Percentiles rank a stretch among this genome's conserved stretches.
phyloP scores from a whole-genome alignment of 2,329 filamentous ascomycete genomes.

The Neoascochyta sp. region DNA sequence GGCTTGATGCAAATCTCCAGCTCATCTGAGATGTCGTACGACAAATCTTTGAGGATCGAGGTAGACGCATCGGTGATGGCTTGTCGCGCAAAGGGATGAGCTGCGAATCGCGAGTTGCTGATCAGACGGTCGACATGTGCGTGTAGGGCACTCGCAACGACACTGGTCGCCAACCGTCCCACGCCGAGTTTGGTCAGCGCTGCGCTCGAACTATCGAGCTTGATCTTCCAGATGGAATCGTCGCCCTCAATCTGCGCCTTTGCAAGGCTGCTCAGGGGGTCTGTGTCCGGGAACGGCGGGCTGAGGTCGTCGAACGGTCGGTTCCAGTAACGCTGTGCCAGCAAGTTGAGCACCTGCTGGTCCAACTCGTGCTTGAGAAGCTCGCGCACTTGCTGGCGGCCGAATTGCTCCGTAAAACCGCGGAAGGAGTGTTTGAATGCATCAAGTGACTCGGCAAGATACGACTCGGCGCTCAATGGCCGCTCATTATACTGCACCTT shows the following conservation, averaged over 20 bases:
- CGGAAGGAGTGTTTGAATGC: slow-evolving; percentile 98
- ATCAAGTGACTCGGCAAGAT: slow-evolving; percentile 90
- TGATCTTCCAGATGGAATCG: slow-evolving; percentile 86
- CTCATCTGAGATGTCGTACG: slow-evolving; percentile 96
- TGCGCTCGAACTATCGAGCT: slow-evolving; percentile 87
- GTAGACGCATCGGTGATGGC: slow-evolving; percentile 91
- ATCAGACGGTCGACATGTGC: slow-evolving; percentile 77
- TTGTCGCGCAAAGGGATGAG: slow-evolving; percentile 86
- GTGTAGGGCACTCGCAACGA: slow-evolving; percentile 85
- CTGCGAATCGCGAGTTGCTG: slow-evolving; percentile 74
- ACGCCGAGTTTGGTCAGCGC: slow-evolving; percentile 91
- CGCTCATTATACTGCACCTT: slow-evolving; percentile 99
- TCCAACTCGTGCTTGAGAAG: slow-evolving; percentile 90
- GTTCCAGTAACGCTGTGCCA: slow-evolving; percentile 96
- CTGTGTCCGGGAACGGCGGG: slow-evolving; percentile 61
- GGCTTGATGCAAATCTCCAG: slow-evolving; percentile 99
- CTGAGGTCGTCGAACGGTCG: slow-evolving; percentile 84
- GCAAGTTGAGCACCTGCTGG: slow-evolving; percentile 86
- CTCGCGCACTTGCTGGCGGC: slow-evolving; percentile 81
- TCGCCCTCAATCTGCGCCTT: slow-evolving; percentile 70
- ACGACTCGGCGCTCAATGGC: slow-evolving; percentile 90
- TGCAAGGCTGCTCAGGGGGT: slow-evolving; percentile 72
- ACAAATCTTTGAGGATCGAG: slow-evolving; percentile 85
- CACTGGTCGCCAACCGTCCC: slow-evolving; percentile 84
- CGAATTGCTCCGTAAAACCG: slow-evolving; percentile 84